phyloP scores from a whole-genome alignment of 352 stramenopile genomes.

The Pythium periplocum region DNA sequence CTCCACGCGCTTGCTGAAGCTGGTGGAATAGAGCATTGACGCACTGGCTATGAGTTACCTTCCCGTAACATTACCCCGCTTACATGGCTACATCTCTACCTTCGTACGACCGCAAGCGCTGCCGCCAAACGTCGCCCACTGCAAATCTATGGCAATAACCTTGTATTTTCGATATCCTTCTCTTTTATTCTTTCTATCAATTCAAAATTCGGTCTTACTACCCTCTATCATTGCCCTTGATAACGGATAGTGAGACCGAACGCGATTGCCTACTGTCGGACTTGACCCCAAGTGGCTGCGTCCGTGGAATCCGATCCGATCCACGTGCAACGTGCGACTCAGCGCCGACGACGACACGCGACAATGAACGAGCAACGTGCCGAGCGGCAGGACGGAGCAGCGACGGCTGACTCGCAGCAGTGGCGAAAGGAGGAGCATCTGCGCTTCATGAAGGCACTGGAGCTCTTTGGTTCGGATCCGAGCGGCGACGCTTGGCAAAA shows the following conservation, averaged over 20 bases:
- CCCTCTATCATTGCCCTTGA: no score
- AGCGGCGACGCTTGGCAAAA: constrained; percentile 62
- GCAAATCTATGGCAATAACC: no score
- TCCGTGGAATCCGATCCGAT: no score
- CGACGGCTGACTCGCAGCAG: background rate
- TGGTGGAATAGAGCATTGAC: background rate
- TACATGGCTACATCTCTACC: constrained; percentile 21
- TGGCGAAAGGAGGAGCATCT: constrained; percentile 72
- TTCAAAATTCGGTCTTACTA: no score
- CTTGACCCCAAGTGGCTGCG: no score
- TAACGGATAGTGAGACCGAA: no score
- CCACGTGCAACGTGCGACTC: background rate
- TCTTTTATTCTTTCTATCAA: background rate
- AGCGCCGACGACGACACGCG: constrained; percentile 4
- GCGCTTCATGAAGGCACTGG: constrained; percentile 77
- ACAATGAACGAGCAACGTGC: background rate
- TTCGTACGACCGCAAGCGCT: constrained; percentile 12
- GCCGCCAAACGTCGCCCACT: constrained; percentile 15
- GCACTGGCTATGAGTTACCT: background rate
- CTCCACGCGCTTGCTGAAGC: constrained; percentile 16
- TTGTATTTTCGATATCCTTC: no score
- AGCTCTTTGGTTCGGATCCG: constrained; percentile 46
- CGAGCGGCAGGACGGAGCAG: no score
- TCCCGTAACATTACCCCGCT: no score
- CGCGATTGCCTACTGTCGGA: no score